Evolutionary conservation across 148 eudicot genomes (phyloP).

Genomic region (Chenopodium berlandieri): DNA sequence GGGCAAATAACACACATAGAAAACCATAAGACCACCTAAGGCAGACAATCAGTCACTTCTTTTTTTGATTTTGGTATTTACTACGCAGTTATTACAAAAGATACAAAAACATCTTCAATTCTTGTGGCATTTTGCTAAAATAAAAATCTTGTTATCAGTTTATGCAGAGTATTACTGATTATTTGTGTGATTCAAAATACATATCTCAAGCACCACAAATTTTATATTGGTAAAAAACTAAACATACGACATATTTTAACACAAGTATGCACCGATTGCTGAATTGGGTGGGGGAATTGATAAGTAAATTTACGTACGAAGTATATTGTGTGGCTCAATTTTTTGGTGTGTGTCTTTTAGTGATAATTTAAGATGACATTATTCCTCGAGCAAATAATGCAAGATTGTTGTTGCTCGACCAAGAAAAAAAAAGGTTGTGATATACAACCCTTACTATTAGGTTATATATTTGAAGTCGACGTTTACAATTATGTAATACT

Average conservation of each 20-base stretch:
- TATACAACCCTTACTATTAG: no score
- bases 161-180: neutral
- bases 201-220: neutral
- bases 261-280: conserved; percentile 11
- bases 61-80: conserved; percentile 15
- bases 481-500: no score
- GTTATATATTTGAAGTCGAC: no score
- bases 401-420: neutral
- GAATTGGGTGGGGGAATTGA: neutral
- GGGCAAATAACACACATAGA: neutral
- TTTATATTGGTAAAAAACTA: neutral
- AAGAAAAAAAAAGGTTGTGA: no score
- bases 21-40: neutral
- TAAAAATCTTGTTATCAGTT: conserved; percentile 4
- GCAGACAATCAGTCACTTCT: conserved; percentile 3
- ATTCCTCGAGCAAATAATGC: neutral
- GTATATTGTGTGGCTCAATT: neutral
- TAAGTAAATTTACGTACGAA: neutral
- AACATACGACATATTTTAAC: neutral
- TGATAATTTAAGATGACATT: neutral
- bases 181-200: neutral
- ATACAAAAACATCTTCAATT: conserved; percentile 18
- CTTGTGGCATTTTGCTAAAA: neutral
- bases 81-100: conserved; percentile 1
- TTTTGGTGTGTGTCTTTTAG: neutral